Conservation (phyloP, 2,329 filamentous ascomycete species). For the Verticillium klebahnii region DNA sequence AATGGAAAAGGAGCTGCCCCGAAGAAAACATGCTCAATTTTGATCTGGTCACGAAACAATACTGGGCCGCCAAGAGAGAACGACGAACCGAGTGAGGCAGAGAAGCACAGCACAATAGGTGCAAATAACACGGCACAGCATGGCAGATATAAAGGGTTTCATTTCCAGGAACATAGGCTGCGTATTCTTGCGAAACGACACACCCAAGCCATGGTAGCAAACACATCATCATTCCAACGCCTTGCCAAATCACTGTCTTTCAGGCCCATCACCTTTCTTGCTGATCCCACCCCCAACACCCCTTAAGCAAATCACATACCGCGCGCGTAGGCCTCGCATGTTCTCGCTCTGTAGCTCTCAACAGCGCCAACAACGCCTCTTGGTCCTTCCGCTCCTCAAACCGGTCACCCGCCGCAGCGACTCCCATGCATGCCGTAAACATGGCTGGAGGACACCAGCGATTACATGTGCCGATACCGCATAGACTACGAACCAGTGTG, state of each 20-base stretch:
- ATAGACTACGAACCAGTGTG: constrained; percentile 46
- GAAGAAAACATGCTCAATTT: too few relatives aligned
- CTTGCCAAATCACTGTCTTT: not conserved
- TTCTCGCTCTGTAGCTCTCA: constrained; percentile 42
- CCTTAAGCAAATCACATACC: constrained; percentile 40
- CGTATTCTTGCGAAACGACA: too few relatives aligned
- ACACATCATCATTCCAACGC: too few relatives aligned
- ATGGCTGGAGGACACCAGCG: constrained; percentile 50
- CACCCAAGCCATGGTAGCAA: too few relatives aligned
- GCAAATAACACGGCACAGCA: too few relatives aligned
- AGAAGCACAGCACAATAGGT: too few relatives aligned
- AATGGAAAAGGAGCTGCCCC: too few relatives aligned
- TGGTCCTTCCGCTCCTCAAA: constrained; percentile 42
- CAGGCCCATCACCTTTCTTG: constrained; percentile 2
- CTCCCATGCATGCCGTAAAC: constrained; percentile 53
- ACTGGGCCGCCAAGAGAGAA: too few relatives aligned
- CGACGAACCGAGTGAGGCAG: too few relatives aligned
- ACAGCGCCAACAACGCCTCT: constrained; percentile 39
- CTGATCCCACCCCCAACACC: constrained; percentile 41
- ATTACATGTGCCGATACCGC: constrained; percentile 57
- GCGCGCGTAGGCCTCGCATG: constrained; percentile 47
- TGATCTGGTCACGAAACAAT: too few relatives aligned
- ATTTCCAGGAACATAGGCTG: too few relatives aligned
- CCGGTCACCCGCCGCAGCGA: constrained; percentile 44
- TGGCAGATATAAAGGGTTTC: too few relatives aligned